Evolutionary conservation across 331 rosid genomes (phyloP).

Genomic region (Spiraea crenata): DNA sequence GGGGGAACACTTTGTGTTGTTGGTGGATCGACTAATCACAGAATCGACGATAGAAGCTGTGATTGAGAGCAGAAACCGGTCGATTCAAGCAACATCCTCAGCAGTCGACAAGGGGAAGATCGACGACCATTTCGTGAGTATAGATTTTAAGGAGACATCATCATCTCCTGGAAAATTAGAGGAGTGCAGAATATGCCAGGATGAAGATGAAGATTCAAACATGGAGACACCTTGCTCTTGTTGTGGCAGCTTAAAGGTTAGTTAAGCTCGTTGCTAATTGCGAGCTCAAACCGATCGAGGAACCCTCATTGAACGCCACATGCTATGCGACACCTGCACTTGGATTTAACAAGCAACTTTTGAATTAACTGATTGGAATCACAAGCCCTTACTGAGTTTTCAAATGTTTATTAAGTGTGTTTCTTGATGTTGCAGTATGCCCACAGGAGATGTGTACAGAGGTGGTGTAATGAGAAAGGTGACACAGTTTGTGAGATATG

Average conservation of each 20-base stretch:
- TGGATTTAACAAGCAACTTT: too few species aligned
- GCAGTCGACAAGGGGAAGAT: constrained; percentile 35
- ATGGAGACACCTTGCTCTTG: constrained; percentile 97
- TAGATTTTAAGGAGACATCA: constrained; percentile 32
- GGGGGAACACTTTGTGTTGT: constrained; percentile 92
- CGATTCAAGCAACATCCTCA: constrained; percentile 57
- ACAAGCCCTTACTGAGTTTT: too few species aligned
- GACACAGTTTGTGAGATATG: constrained; percentile 93
- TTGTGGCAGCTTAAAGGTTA: constrained; percentile 95
- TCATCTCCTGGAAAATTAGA: constrained; percentile 44
- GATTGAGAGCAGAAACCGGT: constrained; percentile 63
- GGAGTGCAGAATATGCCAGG: constrained; percentile 95
- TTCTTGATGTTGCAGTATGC: constrained; percentile 66
- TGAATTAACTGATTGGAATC: too few species aligned
- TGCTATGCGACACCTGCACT: too few species aligned
- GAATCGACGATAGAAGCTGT: constrained; percentile 94
- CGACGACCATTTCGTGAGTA: constrained; percentile 36
- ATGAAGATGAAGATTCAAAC: constrained; percentile 81
- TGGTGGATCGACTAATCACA: constrained; percentile 86
- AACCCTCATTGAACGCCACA: too few species aligned
- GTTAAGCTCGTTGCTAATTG: constrained; percentile 8
- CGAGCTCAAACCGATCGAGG: background rate
- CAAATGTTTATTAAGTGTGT: too few species aligned
- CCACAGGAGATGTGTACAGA: constrained; percentile 85
- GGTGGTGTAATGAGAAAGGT: constrained; percentile 98